phyloP scores from a whole-genome alignment of 352 stramenopile genomes.

The Globisporangium okanoganense region DNA sequence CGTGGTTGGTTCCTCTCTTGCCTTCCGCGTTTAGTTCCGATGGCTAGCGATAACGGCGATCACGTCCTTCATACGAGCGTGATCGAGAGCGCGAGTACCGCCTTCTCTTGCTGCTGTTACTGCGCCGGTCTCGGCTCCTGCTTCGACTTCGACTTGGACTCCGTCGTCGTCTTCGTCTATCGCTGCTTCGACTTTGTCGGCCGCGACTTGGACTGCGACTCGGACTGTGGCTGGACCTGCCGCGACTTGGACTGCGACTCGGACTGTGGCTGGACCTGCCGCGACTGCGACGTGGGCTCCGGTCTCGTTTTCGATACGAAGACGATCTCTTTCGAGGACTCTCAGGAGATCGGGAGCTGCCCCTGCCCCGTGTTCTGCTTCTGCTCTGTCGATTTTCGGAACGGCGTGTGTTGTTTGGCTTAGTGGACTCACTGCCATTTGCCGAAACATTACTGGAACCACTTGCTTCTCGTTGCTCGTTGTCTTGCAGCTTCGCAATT shows the following conservation, averaged over 20 bases:
- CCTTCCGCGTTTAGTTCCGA: not conserved
- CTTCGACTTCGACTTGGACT: conserved; percentile 10
- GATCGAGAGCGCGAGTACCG: conserved; percentile 27
- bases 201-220: conserved; percentile 17
- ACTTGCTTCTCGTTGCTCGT: not conserved
- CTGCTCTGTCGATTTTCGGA: not conserved
- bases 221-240: conserved; percentile 12
- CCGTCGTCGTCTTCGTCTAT: conserved; percentile 11
- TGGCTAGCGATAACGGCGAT: conserved; percentile 15
- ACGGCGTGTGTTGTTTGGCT: not conserved
- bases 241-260: conserved; percentile 14
- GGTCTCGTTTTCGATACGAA: not conserved
- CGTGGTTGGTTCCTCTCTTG: not conserved
- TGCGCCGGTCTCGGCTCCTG: not conserved
- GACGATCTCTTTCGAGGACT: conserved; percentile 3
- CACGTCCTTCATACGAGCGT: conserved; percentile 15
- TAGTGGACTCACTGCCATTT: not conserved
- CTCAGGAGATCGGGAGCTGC: not conserved
- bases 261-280: conserved; percentile 15
- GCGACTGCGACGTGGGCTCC: conserved; percentile 2
- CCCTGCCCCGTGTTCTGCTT: too few species aligned
- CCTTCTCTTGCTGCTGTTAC: conserved; percentile 1
- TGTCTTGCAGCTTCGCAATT: not conserved
- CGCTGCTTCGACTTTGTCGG: conserved; percentile 29
- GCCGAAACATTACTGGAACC: not conserved